phyloP scores from a whole-genome alignment of 768 basidiomycete genomes.

The Harrya chromipes region DNA sequence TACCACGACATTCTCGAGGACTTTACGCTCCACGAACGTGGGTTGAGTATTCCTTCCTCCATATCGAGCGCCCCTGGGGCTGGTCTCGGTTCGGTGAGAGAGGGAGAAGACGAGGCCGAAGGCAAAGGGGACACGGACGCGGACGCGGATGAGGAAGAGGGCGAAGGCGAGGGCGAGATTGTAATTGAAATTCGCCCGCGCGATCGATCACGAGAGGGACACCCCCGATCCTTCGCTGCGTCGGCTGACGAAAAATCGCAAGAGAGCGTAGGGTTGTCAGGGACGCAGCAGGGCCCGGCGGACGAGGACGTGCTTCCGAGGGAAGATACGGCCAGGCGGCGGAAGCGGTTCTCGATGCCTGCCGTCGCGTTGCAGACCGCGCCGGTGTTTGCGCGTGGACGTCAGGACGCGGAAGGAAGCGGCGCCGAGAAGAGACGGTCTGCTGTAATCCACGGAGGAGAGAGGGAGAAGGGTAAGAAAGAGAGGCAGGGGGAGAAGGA shows the following conservation, averaged over 20 bases:
- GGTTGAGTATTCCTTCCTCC: constrained; percentile 29
- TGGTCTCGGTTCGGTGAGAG: constrained; percentile 21
- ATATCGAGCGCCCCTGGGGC: constrained; percentile 27
- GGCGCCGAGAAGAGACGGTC: constrained; percentile 43
- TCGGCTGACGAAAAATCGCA: constrained; percentile 1
- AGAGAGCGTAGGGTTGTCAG: constrained; percentile 1
- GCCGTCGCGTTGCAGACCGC: constrained; percentile 75
- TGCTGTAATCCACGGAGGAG: constrained; percentile 53
- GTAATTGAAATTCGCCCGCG: constrained; percentile 1
- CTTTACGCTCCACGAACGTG: constrained; percentile 42
- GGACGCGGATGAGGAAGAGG: neutral
- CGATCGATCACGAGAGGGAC: neutral
- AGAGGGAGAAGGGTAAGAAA: constrained; percentile 22
- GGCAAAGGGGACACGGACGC: neutral
- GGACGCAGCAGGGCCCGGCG: neutral
- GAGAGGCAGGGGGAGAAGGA: constrained; percentile 22
- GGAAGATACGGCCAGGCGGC: constrained; percentile 61
- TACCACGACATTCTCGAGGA: constrained; percentile 67
- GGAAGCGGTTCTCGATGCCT: constrained; percentile 72
- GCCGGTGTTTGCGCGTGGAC: constrained; percentile 60
- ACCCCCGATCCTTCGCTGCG: neutral
- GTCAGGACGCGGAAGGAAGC: constrained; percentile 17
- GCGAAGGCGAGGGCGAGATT: neutral
- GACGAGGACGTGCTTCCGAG: constrained; percentile 26
- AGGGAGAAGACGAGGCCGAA: constrained; percentile 16